phyloP scores from a whole-genome alignment of 2,329 filamentous ascomycete genomes.

The Monosporascus sp. region DNA sequence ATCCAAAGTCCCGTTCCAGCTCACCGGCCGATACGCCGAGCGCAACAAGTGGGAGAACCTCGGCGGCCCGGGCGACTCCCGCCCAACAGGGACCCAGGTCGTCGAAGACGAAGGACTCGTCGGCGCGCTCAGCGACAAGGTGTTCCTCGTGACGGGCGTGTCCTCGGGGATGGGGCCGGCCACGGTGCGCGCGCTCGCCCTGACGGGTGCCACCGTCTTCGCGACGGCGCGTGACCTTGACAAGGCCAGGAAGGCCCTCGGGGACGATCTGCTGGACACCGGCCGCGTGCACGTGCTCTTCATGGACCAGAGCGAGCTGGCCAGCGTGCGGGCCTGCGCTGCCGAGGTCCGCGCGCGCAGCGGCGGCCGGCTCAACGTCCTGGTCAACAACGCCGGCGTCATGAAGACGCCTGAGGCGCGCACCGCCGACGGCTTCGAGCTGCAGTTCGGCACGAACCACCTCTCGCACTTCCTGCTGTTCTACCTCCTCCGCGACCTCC shows the following conservation, averaged over 20 bases:
- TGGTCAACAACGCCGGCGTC: slow-evolving; percentile 42
- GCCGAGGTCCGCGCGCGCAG: slow-evolving; percentile 14
- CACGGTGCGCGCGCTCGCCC: slow-evolving; percentile 34
- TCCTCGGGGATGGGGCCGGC: slow-evolving; percentile 37
- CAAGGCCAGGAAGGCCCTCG: slow-evolving; percentile 25
- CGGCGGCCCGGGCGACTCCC: slow-evolving; percentile 30
- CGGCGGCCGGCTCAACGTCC: slow-evolving; percentile 16
- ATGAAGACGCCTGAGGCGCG: slow-evolving; percentile 30
- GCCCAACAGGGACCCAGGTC: slow-evolving; percentile 32
- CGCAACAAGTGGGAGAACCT: slow-evolving; percentile 16
- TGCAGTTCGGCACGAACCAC: slow-evolving; percentile 49
- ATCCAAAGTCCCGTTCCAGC: slow-evolving; percentile 12
- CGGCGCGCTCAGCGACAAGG: slow-evolving; percentile 30
- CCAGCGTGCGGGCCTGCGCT: slow-evolving; percentile 26
- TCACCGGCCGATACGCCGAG: slow-evolving; percentile 18
- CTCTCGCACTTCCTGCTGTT: slow-evolving; percentile 50
- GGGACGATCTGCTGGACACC: slow-evolving; percentile 15
- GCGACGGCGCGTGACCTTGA: slow-evolving; percentile 37
- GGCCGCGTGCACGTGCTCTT: slow-evolving; percentile 30
- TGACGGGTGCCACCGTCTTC: slow-evolving; percentile 40
- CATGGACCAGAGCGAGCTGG: slow-evolving; percentile 25
- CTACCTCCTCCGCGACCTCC: slow-evolving; percentile 38
- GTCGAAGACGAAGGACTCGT: slow-evolving; percentile 28
- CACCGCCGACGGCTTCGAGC: slow-evolving; percentile 44
- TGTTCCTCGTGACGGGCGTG: slow-evolving; percentile 35